phyloP scores from a whole-genome alignment of 192 early-diverging fungal species.

The Gamsiella multidivaricata region DNA sequence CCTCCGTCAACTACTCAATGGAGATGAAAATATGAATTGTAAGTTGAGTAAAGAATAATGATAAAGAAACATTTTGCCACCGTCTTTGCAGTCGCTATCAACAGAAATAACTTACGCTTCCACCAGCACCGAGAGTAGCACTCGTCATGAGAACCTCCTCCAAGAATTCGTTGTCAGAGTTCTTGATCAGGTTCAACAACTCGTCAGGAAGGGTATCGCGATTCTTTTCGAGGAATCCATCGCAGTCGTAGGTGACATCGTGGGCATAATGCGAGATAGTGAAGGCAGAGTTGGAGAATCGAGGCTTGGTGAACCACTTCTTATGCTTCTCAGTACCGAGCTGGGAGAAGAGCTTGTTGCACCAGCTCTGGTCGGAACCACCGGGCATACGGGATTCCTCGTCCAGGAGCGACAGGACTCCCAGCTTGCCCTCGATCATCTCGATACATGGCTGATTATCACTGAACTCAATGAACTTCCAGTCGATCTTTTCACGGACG shows the following conservation, averaged over 20 bases:
- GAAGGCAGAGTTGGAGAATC: constrained; percentile 89
- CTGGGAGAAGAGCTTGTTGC: constrained; percentile 90
- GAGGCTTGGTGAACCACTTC: constrained; percentile 90
- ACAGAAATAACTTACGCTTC: constrained; percentile 38
- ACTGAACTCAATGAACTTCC: constrained; percentile 99
- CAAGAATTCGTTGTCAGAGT: constrained; percentile 83
- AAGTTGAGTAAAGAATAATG: too few species aligned
- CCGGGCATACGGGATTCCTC: constrained; percentile 87
- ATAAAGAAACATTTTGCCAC: too few species aligned
- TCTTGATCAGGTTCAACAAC: constrained; percentile 81
- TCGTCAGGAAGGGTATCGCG: constrained; percentile 98
- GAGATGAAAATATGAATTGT: not conserved
- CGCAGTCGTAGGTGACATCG: constrained; percentile 93
- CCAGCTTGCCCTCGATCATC: constrained; percentile 95
- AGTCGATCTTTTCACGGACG: constrained; percentile 93
- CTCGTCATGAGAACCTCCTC: constrained; percentile 73
- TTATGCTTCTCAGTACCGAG: constrained; percentile 74
- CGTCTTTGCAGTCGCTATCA: too few species aligned
- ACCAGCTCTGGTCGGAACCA: constrained; percentile 85
- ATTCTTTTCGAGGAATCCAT: constrained; percentile 99
- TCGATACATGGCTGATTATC: constrained; percentile 99
- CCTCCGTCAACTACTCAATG: constrained; percentile 44
- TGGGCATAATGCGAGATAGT: constrained; percentile 96
- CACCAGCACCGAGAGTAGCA: constrained; percentile 43
- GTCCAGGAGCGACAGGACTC: constrained; percentile 94